Evolutionary conservation across 2,329 filamentous ascomycete species (phyloP).

Genomic region (Stromatinia cepivora): DNA sequence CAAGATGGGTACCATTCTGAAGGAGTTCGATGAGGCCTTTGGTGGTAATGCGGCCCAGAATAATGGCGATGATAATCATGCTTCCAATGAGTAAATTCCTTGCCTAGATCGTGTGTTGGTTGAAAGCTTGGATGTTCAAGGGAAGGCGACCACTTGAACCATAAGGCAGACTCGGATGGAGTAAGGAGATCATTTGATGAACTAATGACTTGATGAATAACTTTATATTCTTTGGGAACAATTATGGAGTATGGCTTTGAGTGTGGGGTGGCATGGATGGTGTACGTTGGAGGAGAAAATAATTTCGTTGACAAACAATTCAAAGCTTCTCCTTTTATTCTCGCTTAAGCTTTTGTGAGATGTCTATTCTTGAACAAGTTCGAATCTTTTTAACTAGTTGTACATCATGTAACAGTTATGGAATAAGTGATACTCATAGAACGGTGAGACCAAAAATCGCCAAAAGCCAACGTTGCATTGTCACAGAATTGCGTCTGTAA

Average conservation of each 20-base stretch:
- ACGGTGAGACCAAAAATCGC: no score
- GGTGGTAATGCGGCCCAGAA: not conserved
- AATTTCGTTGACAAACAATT: not conserved
- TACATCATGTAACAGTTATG: not conserved
- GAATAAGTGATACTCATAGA: not conserved
- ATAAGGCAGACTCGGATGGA: not conserved
- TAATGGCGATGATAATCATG: not conserved
- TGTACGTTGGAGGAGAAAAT: not conserved
- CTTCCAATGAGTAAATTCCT: no score
- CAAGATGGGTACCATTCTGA: not conserved
- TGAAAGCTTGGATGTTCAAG: not conserved
- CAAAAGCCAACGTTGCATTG: not conserved
- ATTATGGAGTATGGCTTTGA: no score
- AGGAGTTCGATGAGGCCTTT: not conserved
- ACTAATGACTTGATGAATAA: not conserved
- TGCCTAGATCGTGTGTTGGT: not conserved
- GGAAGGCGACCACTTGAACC: not conserved
- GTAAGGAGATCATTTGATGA: not conserved
- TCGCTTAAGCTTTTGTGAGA: not conserved
- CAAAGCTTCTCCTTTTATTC: not conserved
- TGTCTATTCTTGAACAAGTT: not conserved
- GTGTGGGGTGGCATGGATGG: not conserved
- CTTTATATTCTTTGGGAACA: not conserved
- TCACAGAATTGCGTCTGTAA: not conserved
- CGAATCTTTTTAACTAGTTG: not conserved